Evolutionary conservation across 345 rosid species (phyloP).

Genomic region (Brassica rapa): DNA sequence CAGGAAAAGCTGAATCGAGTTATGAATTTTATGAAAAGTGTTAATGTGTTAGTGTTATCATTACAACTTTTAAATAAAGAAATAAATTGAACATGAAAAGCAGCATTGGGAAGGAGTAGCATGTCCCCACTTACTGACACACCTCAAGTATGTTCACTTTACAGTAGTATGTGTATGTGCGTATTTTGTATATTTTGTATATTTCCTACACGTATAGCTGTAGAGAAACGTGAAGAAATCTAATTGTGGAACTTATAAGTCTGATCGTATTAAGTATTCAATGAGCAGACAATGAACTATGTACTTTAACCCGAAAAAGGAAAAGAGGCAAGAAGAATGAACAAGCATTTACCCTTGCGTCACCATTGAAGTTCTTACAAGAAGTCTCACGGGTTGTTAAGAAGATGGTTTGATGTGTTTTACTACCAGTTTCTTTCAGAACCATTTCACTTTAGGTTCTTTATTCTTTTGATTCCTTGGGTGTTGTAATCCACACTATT

Average conservation of each 20-base stretch:
- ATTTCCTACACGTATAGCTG: neutral
- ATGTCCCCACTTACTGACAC: constrained; percentile 31
- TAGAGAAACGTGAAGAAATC: neutral
- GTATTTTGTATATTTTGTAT: neutral
- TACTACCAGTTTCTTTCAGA: no score
- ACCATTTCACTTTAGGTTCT: no score
- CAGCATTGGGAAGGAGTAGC: constrained; percentile 28
- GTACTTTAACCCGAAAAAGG: no score
- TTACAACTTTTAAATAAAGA: constrained; percentile 32
- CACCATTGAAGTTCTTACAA: no score
- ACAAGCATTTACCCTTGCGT: no score
- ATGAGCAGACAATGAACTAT: no score
- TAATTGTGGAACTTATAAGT: neutral
- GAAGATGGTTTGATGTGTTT: no score
- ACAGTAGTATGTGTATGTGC: constrained; percentile 2
- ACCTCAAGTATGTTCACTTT: constrained; percentile 31
- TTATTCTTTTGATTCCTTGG: no score
- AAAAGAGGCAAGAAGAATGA: no score
- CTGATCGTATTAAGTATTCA: neutral
- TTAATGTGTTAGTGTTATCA: constrained; percentile 31
- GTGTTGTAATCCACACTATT: no score
- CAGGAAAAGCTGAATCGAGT: constrained; percentile 33
- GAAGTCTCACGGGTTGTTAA: no score
- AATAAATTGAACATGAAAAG: constrained; percentile 15
- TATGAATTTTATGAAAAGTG: constrained; percentile 35